Conservation (phyloP, 345 rosid genomes). For the Tarenaya hassleriana region DNA sequence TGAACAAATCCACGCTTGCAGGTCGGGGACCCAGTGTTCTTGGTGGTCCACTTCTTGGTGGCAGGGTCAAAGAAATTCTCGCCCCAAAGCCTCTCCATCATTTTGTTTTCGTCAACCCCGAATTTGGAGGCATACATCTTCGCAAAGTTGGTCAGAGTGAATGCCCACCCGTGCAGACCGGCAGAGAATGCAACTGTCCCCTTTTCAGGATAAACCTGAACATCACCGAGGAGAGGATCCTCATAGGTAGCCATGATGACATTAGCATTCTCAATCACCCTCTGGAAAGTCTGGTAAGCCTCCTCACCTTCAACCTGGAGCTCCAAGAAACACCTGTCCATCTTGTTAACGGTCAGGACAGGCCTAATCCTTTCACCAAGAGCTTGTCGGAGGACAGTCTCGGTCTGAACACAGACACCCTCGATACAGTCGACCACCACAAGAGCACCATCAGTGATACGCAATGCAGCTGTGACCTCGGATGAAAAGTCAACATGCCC, state of each 20-base stretch:
- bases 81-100: conserved; percentile 62
- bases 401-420: conserved; percentile 77
- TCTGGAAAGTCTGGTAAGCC: conserved; percentile 61
- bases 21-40: conserved; percentile 49
- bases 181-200: conserved; percentile 82
- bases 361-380: conserved; percentile 77
- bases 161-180: conserved; percentile 79
- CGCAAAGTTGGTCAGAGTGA: conserved; percentile 63
- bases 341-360: conserved; percentile 71
- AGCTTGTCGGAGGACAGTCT: conserved; percentile 72
- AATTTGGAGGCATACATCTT: conserved; percentile 76
- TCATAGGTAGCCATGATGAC: conserved; percentile 80
- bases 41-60: conserved; percentile 68
- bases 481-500: conserved; percentile 76
- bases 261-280: conserved; percentile 73
- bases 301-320: conserved; percentile 84
- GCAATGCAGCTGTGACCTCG: conserved; percentile 78
- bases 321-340: conserved; percentile 82
- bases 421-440: conserved; percentile 72
- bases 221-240: conserved; percentile 72
- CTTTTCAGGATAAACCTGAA: conserved; percentile 65
- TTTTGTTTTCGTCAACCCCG: conserved; percentile 58
- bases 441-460: conserved; percentile 74
- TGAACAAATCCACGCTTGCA: conserved; percentile 80
- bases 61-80: conserved; percentile 55